Evolutionary conservation across 2,329 filamentous ascomycete species (phyloP).

Genomic region (Ophiocordyceps robertsii): DNA sequence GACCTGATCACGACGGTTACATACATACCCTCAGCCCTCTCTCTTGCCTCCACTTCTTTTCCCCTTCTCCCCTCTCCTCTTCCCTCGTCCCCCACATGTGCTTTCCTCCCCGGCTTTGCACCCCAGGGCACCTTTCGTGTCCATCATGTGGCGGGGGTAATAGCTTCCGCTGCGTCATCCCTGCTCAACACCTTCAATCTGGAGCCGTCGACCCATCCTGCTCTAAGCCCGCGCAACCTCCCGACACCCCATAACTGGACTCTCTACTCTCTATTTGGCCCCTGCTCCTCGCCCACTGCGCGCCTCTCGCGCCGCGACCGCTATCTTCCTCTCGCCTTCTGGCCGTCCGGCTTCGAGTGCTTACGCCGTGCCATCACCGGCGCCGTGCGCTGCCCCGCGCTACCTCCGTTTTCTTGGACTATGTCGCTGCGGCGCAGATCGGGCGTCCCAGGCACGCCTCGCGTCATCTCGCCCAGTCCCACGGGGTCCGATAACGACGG

Average conservation of each 20-base stretch:
- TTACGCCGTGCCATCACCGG: conserved; percentile 40
- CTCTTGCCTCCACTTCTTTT: neutral
- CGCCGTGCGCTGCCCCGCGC: conserved; percentile 37
- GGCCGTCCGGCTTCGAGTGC: conserved; percentile 33
- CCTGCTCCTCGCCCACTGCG: conserved; percentile 9
- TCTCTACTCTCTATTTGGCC: conserved; percentile 9
- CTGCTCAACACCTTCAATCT: conserved; percentile 31
- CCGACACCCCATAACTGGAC: conserved; percentile 5
- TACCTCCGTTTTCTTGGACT: conserved; percentile 44
- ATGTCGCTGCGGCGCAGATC: conserved; percentile 39
- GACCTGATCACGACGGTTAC: neutral
- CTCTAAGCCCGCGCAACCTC: conserved; percentile 7
- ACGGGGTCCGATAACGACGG: conserved; percentile 29
- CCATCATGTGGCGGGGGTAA: conserved; percentile 44
- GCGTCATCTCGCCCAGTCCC: conserved; percentile 82
- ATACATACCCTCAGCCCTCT: neutral
- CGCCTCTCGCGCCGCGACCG: conserved; percentile 36
- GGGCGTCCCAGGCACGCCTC: conserved; percentile 62
- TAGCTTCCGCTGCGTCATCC: conserved; percentile 39
- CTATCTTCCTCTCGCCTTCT: conserved; percentile 31
- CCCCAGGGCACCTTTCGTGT: conserved; percentile 6
- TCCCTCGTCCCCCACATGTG: conserved; percentile 3
- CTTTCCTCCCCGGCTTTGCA: conserved; percentile 1
- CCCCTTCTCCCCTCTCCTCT: neutral
- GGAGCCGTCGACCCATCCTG: conserved; percentile 36